Evolutionary conservation across 441 rosid genomes (phyloP).

Genomic region (Gossypium trilobum): DNA sequence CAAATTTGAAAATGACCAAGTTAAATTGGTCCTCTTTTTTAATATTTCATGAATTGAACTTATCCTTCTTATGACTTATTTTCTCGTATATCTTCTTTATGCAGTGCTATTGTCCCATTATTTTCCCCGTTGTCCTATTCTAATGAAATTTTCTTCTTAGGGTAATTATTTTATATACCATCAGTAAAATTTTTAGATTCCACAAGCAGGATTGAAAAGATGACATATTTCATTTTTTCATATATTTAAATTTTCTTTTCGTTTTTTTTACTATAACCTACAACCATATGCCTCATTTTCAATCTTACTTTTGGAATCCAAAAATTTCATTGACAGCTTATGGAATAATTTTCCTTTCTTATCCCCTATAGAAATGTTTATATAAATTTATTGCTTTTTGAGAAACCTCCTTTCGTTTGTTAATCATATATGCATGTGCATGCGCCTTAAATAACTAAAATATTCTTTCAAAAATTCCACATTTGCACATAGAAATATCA

Average conservation of each 20-base stretch:
- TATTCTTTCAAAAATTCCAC: not conserved
- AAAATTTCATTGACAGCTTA: not conserved
- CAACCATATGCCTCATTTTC: not conserved
- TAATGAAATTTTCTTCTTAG: not conserved
- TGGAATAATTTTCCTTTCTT: not conserved
- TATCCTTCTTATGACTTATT: not conserved
- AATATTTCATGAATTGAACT: not conserved
- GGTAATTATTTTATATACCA: too few relatives aligned
- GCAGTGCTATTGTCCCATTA: not conserved
- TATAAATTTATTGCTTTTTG: not conserved
- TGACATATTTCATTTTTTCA: not conserved
- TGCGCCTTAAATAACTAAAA: not conserved
- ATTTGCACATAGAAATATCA: too few relatives aligned
- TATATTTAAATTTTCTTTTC: too few relatives aligned
- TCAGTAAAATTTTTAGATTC: not conserved
- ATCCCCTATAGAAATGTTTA: not conserved
- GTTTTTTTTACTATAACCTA: too few relatives aligned
- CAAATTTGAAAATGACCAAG: not conserved
- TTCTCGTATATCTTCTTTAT: not conserved
- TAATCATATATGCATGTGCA: not conserved
- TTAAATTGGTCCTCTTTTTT: not conserved
- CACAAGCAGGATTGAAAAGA: not conserved
- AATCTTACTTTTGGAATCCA: not conserved
- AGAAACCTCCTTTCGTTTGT: not conserved
- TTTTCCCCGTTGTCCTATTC: not conserved